Conservation (phyloP, 768 basidiomycete genomes). For the Tephrocybe sp. region DNA sequence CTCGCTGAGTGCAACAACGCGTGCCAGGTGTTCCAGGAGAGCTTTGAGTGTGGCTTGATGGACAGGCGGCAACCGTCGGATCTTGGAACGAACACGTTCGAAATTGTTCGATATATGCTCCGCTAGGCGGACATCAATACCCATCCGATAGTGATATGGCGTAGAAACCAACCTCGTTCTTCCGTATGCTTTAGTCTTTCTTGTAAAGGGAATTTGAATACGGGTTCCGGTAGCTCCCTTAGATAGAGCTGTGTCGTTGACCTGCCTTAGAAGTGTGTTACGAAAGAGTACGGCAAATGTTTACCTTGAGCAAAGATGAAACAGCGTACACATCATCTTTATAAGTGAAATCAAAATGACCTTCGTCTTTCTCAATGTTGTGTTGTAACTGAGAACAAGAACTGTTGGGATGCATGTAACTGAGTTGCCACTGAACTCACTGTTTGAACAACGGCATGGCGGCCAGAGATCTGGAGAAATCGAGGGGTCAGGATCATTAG, state of each 20-base stretch:
- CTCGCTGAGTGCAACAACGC: slow-evolving; percentile 62
- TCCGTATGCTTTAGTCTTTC: slow-evolving; percentile 84
- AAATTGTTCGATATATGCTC: slow-evolving; percentile 74
- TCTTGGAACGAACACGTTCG: slow-evolving; percentile 79
- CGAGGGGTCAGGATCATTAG: slow-evolving; percentile 1
- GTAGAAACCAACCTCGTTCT: slow-evolving; percentile 54
- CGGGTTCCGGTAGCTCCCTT: slow-evolving; percentile 85
- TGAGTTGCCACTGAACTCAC: slow-evolving; percentile 39
- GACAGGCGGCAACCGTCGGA: slow-evolving; percentile 77
- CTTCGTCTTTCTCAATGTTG: slow-evolving; percentile 84
- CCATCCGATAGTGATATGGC: background rate
- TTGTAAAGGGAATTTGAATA: slow-evolving; percentile 78
- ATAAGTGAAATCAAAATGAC: slow-evolving; percentile 63
- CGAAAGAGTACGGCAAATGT: slow-evolving; percentile 13
- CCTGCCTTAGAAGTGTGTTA: background rate
- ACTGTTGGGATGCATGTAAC: background rate
- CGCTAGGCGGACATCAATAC: slow-evolving; percentile 38
- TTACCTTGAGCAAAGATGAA: slow-evolving; percentile 81
- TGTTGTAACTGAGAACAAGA: slow-evolving; percentile 63
- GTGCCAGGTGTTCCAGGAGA: slow-evolving; percentile 79
- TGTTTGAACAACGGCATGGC: slow-evolving; percentile 82
- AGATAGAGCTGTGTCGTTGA: slow-evolving; percentile 59
- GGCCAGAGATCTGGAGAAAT: slow-evolving; percentile 66
- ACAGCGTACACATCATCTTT: slow-evolving; percentile 84
- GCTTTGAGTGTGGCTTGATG: slow-evolving; percentile 85